These are phyloP conservation scores for Fusarium sp. DNA, from an alignment of 2,329 filamentous ascomycete species.

Conservation along the genomic window DNA sequence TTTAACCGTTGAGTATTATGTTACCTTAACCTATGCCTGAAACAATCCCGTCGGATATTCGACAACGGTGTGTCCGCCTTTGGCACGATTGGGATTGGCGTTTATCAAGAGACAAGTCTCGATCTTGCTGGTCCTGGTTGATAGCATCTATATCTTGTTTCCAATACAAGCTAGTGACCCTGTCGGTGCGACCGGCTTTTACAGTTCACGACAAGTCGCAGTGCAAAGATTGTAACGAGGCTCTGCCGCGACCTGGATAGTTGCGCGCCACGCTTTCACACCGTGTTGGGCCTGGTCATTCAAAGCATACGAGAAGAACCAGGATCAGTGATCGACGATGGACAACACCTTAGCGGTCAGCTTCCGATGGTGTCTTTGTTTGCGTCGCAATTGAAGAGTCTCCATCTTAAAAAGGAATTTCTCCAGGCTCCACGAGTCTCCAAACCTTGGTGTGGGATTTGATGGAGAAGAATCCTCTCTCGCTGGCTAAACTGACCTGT, in stretches of 20 bases:
- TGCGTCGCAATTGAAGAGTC: conserved; percentile 18
- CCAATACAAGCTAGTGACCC: conserved; percentile 16
- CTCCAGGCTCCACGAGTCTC: conserved; percentile 28
- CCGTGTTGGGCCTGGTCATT: conserved; percentile 6
- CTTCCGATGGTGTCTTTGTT: conserved; percentile 16
- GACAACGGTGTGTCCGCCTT: conserved; percentile 22
- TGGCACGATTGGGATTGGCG: conserved; percentile 28
- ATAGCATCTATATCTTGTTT: conserved; percentile 3
- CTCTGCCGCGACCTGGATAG: conserved; percentile 30
- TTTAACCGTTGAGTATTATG: conserved; percentile 26
- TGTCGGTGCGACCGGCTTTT: conserved; percentile 18
- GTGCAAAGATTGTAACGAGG: conserved; percentile 23
- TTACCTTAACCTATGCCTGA: conserved; percentile 36
- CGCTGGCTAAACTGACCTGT: conserved; percentile 19
- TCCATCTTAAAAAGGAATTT: conserved; percentile 25
- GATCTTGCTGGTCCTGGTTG: conserved; percentile 11
- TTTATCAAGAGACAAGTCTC: conserved; percentile 16
- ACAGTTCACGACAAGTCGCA: conserved; percentile 26
- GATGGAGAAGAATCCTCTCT: conserved; percentile 33
- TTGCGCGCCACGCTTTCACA: conserved; percentile 31
- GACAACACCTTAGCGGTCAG: conserved; percentile 40
- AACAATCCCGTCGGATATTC: conserved; percentile 42
- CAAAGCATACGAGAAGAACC: conserved; percentile 24
- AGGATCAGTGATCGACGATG: conserved; percentile 37
- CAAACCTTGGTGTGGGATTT: conserved; percentile 31